A percentile compares a stretch with the other conserved stretches of the same genome.
These are phyloP conservation scores for Leccinum incarnatum DNA, from an alignment of 768 basidiomycete species.

Conservation along the genomic window DNA sequence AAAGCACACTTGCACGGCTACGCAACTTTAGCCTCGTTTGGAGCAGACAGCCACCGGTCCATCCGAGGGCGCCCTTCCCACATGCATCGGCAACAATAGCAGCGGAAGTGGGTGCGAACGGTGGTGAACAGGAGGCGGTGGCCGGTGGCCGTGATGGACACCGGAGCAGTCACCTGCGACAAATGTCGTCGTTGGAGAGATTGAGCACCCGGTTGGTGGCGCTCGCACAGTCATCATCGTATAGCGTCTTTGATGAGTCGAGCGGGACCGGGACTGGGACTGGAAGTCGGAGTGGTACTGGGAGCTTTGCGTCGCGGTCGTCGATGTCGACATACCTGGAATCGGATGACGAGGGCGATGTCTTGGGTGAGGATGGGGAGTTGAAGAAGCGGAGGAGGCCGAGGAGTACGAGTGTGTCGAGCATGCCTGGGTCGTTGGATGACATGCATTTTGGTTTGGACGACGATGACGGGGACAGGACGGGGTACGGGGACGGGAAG, in stretches of 20 bases:
- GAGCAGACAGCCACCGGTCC: conserved; percentile 35
- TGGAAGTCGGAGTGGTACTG: conserved; percentile 38
- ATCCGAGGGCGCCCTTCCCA: conserved; percentile 28
- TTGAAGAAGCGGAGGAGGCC: conserved; percentile 39
- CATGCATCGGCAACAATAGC: conserved; percentile 13
- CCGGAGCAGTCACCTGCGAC: conserved; percentile 50
- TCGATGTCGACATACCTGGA: conserved; percentile 47
- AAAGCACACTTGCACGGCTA: conserved; percentile 69
- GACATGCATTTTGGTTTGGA: conserved; percentile 56
- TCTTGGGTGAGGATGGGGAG: conserved; percentile 34
- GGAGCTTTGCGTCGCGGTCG: conserved; percentile 54
- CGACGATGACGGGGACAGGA: conserved; percentile 41
- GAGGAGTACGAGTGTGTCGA: conserved; percentile 66
- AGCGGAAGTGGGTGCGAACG: not conserved
- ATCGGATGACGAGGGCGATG: conserved; percentile 46
- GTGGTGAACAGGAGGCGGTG: not conserved
- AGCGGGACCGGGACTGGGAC: not conserved
- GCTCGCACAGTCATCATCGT: conserved; percentile 42
- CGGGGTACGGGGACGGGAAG: conserved; percentile 27
- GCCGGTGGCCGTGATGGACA: conserved; percentile 10
- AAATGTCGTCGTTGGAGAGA: conserved; percentile 77
- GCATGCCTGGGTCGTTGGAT: conserved; percentile 84
- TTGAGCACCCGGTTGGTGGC: conserved; percentile 56
- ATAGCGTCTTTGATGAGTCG: conserved; percentile 19
- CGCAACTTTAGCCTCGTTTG: conserved; percentile 75